Base-by-base conservation (phyloP, 1,139 yeast species). In the Yamadazyma spencermartinsiae region DNA sequence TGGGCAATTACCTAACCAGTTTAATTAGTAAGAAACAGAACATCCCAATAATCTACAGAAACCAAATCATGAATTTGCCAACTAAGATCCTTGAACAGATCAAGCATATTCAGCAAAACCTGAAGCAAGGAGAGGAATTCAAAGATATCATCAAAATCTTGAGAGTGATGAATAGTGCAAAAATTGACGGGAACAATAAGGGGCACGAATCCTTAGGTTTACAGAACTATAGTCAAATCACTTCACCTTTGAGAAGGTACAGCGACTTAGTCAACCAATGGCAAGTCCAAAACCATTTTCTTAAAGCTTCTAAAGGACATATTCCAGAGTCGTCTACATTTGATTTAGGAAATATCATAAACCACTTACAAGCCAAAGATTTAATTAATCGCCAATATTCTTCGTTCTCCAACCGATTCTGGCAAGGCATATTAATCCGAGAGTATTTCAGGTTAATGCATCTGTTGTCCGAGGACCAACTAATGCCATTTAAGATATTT, bases 211-310 rank as follows among this genome's bases (percentile, higher is more conserved):
- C 85, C 41, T 63, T 89, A 33, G 96, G 95, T 2, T 62, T 84
- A 9, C 58, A 62, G 0, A 60, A 66, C 11, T 89, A 92, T 54
- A 72, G 86, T 6, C 86, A 88, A 28, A 82, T 86, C 2, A 89
- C 98, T 0, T 89, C 97, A 0, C 98, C 98, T 1, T 69, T 92
- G 45, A 70, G 98, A 60, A 68, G 98, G 48, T 85, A 78, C 50
- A 82, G 83, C n/a, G 98, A 92, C 58, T 63, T 89, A 51, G 57
- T 89, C 5, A 82, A 83, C 49, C 97, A 89, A 52, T 78, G 92
- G 77, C 61, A 56, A 39, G 51, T 71, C 33, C 71, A 68, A 40
- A 33, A 28, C 8, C 31, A 35, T 30, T 32, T 36, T 17, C 17
- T 9, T 11, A 23, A 11, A 10, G n/a, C 9, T 23, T 11, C n/a